A percentile compares a stretch with the other conserved stretches of the same genome.
These are phyloP conservation scores for Cyclotella kingstonii DNA, from an alignment of 108 stramenopile species.

Conservation along the genomic window DNA sequence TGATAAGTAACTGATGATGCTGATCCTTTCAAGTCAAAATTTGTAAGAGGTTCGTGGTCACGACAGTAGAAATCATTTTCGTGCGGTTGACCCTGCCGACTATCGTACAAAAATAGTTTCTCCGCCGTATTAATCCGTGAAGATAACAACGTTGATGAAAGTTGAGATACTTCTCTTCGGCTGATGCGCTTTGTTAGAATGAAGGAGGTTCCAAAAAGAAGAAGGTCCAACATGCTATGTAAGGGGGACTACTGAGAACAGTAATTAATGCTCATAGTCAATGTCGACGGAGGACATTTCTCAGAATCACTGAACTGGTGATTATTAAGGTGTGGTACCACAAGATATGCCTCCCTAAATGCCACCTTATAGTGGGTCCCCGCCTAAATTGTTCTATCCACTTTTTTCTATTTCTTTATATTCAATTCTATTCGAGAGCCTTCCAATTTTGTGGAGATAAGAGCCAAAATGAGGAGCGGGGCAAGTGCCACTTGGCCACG, in stretches of 20 bases:
- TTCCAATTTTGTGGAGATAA: too few relatives aligned
- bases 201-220: slow-evolving; percentile 22
- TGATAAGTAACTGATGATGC: slow-evolving; percentile 1
- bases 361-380: too few relatives aligned
- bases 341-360: too few relatives aligned
- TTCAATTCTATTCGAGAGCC: too few relatives aligned
- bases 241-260: neutral
- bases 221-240: slow-evolving; percentile 28
- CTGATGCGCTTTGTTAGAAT: slow-evolving; percentile 18
- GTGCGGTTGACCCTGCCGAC: neutral
- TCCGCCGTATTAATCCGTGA: neutral
- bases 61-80: neutral
- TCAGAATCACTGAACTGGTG: too few relatives aligned
- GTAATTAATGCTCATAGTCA: neutral
- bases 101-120: neutral
- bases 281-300: too few relatives aligned
- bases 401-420: too few relatives aligned
- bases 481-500: too few relatives aligned
- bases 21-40: neutral
- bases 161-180: neutral
- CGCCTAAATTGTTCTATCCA: too few relatives aligned
- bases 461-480: too few relatives aligned
- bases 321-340: too few relatives aligned
- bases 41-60: neutral
- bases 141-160: neutral